Evolutionary conservation across 352 stramenopile species (phyloP), one percentile per base, ranked within the genome.

Genomic region (Globisporangium viniferum): DNA sequence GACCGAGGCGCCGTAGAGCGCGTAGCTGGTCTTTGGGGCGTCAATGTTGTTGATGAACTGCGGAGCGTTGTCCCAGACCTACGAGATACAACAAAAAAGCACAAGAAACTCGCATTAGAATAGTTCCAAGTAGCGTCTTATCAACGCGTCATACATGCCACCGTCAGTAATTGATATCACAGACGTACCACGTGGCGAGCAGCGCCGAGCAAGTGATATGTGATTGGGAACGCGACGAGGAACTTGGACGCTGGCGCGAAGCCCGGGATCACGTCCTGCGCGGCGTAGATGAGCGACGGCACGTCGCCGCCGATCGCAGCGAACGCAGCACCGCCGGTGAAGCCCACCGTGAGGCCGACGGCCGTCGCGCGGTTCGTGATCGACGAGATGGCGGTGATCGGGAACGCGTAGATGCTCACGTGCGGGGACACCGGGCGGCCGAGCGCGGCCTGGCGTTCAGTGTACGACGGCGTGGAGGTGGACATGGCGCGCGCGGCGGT

Each of bases 401-500:
- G 96, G 72, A 98, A 98, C 59, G 89, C 82, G 83, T 99, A 99
- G 74, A 99, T 97, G 56, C 86, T 96, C 48, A 99, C 94, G 76
- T 99, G 93, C n/a, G 97, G 97, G 61, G 92, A 98, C 14, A 99
- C 77, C 14, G 97, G 96, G 35, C 94, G 91, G 18, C 92, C 93
- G 22, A 95, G 91, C 49, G 84, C 78, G 27, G 88, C 81, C 82
- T 98, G 95, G 29, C 86, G 84, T 67, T 91, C 75, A 33, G 84
- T 93, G 73, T 98, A 99, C 54, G 72, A 69, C 41, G 77, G 49
- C 9, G 54, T 62, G 22, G 51, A 60, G 55, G 77, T 73, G 55
- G 71, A 70, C 58, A 76, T 61, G 35, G 71, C 77, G 55, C 77
- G 76, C 27, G 72, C 72, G 44, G 44, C 44, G 18, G 44, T 51